phyloP scores from a whole-genome alignment of 805 yeast genomes.

The Lachancea sp. region DNA sequence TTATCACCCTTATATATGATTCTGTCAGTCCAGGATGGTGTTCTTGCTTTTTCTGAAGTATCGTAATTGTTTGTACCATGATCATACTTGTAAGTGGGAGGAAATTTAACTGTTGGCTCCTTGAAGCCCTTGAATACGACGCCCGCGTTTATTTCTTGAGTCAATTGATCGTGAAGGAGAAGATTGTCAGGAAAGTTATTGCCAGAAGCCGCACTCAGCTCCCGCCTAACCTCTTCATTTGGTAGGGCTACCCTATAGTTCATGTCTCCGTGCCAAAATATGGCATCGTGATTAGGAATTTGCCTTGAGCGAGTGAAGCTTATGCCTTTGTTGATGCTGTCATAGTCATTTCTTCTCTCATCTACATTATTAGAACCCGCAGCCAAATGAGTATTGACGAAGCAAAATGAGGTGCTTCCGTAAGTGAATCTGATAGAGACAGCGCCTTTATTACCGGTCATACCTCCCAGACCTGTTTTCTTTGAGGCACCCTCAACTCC shows the following conservation, averaged over 20 bases:
- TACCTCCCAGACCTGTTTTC: conserved; percentile 94
- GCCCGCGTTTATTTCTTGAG: conserved; percentile 61
- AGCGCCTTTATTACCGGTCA: conserved; percentile 95
- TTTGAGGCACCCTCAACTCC: conserved; percentile 92
- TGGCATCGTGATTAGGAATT: conserved; percentile 77
- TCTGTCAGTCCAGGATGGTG: conserved; percentile 96
- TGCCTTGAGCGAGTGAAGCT: conserved; percentile 69
- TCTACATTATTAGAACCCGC: conserved; percentile 80
- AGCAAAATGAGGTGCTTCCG: conserved; percentile 74
- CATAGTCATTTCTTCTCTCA: conserved; percentile 83
- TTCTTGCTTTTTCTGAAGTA: conserved; percentile 83
- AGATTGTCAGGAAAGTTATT: conserved; percentile 35
- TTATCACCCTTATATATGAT: conserved; percentile 57
- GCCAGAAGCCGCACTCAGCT: conserved; percentile 41
- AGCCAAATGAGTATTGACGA: conserved; percentile 87
- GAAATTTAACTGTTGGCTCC: conserved; percentile 70
- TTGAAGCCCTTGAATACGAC: conserved; percentile 68
- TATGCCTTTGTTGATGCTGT: conserved; percentile 66
- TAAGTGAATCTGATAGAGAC: conserved; percentile 84
- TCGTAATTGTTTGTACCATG: conserved; percentile 77
- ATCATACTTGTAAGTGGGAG: conserved; percentile 91
- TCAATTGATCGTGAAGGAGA: conserved; percentile 71
- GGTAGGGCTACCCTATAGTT: conserved; percentile 73
- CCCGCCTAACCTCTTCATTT: conserved; percentile 65
- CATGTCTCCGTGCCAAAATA: conserved; percentile 91